Base-by-base conservation (phyloP, 495 filamentous ascomycete genomes). In the Niebla homalea region DNA sequence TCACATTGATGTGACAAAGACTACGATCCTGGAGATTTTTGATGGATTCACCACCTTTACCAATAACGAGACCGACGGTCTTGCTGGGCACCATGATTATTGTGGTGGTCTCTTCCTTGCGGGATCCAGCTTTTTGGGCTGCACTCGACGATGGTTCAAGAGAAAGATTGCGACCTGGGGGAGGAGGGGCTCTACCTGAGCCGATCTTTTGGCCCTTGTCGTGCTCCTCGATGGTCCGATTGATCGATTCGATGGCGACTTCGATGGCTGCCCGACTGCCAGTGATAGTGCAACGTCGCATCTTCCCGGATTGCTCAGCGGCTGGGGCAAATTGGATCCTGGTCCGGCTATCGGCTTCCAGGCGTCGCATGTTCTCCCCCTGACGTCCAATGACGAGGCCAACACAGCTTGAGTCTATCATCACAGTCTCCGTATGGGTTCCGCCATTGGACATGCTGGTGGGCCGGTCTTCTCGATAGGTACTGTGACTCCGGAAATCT, bases 81-180 rank as follows among this genome's bases (percentile, higher is more conserved):
- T 84, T 76, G 65, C 89, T 87, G n/a, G 86, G 86, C 7, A 92
- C 86, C 80, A 90, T 87, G 53, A 92, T 88, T 64, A 89, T 82
- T 41, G 80, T 76, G 50, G 73, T 81, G 49, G 84, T 80, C 62
- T 89, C 86, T 46, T 81, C 80, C 44, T 81, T 81, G 44, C 80
- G 74, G 39, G 83, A 67, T 15, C 75, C 67, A 37, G 78, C 72
- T 45, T 73, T 70, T 46, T 65, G 62, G 6, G 43, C 7, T 25
- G 50, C 60, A 11, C 51, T 60, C 20, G 50, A 46, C 29, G 16
- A 21, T 23, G n/a, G 50, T 42, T 26, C 50, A 25, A 48, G 38
- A 5, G 39, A 32, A 36, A 56, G 45, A 20, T 52, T 49, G 2
- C 50, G 56, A 22, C 56, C 62, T n/a, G 40, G 44, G 8, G 51